A percentile compares a stretch with the other conserved stretches of the same genome.
Evolutionary conservation across 2,329 filamentous ascomycete species (phyloP).

Genomic region (Talaromyces sp.): DNA sequence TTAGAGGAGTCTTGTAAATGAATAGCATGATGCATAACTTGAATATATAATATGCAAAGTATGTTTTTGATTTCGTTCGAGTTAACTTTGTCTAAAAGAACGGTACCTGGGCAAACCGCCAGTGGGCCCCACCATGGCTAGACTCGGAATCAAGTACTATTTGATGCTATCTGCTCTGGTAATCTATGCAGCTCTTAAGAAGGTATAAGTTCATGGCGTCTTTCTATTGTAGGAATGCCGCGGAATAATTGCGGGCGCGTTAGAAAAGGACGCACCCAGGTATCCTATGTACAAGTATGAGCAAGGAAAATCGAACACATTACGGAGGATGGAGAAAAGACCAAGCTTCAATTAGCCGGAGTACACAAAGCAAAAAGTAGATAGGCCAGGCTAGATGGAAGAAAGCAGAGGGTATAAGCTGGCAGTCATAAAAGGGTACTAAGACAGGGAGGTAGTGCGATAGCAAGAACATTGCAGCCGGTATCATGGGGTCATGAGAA

Average conservation of each 20-base stretch:
- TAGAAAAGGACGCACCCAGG: background rate
- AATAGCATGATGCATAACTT: too few relatives aligned
- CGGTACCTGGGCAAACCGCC: too few relatives aligned
- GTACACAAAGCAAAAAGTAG: background rate
- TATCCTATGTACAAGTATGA: constrained; percentile 11
- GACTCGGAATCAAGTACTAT: too few relatives aligned
- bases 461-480: constrained; percentile 13
- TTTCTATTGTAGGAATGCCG: background rate
- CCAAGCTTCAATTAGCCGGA: constrained; percentile 4
- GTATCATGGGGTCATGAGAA: constrained; percentile 21
- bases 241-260: background rate
- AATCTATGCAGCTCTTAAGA: too few relatives aligned
- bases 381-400: constrained; percentile 5
- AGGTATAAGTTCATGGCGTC: background rate
- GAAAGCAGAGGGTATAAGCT: constrained; percentile 22
- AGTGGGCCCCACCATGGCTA: too few relatives aligned
- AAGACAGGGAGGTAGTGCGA: constrained; percentile 7
- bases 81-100: too few relatives aligned
- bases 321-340: constrained; percentile 1
- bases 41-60: too few relatives aligned
- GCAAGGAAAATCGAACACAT: background rate
- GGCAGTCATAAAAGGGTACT: background rate
- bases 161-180: too few relatives aligned
- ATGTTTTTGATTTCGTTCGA: too few relatives aligned
- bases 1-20: too few relatives aligned